phyloP scores from a whole-genome alignment of 176 grass and related monocot genomes.

The Coix lacrymajobi region DNA sequence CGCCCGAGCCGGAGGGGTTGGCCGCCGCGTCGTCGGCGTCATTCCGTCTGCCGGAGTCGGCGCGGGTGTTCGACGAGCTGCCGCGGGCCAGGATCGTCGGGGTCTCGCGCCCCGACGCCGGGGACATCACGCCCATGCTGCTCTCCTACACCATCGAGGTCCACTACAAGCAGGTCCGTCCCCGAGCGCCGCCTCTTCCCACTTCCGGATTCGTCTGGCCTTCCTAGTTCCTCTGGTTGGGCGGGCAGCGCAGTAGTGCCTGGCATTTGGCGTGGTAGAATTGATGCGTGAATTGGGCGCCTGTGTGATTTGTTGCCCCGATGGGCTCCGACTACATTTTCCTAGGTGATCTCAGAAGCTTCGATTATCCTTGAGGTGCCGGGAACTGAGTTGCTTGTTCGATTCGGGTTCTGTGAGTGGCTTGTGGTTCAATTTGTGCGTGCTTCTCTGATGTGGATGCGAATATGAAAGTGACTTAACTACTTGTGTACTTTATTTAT shows the following conservation, averaged over 20 bases:
- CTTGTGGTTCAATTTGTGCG: neutral
- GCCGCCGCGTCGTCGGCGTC: slow-evolving; percentile 19
- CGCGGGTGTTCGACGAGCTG: slow-evolving; percentile 64
- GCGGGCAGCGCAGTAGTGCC: neutral
- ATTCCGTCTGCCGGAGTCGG: slow-evolving; percentile 50
- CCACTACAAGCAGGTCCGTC: slow-evolving; percentile 72
- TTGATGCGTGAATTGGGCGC: neutral
- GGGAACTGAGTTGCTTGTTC: neutral
- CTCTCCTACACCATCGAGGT: slow-evolving; percentile 86
- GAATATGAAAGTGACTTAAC: neutral
- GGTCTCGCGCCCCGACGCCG: slow-evolving; percentile 62
- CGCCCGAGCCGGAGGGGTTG: slow-evolving; percentile 1
- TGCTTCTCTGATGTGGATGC: neutral
- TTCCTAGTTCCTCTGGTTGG: neutral
- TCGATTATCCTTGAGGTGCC: neutral
- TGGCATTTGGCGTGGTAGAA: neutral
- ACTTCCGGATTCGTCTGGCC: neutral
- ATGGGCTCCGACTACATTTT: neutral
- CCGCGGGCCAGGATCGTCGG: slow-evolving; percentile 55
- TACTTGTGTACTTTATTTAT: neutral
- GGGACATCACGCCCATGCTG: slow-evolving; percentile 79
- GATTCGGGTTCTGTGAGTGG: neutral
- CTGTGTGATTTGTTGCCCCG: slow-evolving; percentile 4
- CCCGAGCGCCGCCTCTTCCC: neutral
- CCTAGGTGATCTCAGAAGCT: neutral